Percentiles rank a stretch among this genome's conserved stretches.
Conservation (phyloP, 1,139 yeast species). For the Hemisphaericaspora subhashii region DNA sequence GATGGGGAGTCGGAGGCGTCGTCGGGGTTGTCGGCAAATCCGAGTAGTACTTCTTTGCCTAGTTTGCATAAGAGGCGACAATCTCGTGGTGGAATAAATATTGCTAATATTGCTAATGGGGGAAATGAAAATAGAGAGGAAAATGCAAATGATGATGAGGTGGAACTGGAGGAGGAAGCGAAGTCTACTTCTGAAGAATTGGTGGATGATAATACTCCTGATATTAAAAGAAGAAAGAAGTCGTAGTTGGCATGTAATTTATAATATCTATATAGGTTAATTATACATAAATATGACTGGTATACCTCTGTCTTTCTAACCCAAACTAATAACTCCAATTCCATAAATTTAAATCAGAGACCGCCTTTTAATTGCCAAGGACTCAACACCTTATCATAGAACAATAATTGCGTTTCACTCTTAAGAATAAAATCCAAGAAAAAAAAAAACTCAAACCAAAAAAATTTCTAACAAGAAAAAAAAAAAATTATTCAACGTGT, state of each 20-base stretch:
- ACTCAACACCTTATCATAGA: no score
- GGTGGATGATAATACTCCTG: background rate
- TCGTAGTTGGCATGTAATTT: background rate
- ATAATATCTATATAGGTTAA: background rate
- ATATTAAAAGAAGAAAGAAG: slow-evolving; percentile 4
- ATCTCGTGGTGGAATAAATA: slow-evolving; percentile 31
- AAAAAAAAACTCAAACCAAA: no score
- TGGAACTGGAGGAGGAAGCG: background rate
- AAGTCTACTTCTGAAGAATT: background rate
- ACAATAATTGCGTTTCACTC: no score
- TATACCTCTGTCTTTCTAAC: no score
- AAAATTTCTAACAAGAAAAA: no score
- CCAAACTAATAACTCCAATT: no score
- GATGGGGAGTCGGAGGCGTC: slow-evolving; percentile 16
- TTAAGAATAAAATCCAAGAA: no score
- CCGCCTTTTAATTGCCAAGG: no score
- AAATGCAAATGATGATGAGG: slow-evolving; percentile 4
- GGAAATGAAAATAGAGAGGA: slow-evolving; percentile 1
- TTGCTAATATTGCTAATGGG: slow-evolving; percentile 5
- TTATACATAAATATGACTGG: no score
- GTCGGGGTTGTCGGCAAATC: slow-evolving; percentile 10
- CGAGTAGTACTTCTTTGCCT: slow-evolving; percentile 11
- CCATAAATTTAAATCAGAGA: no score
- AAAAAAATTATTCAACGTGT: no score
- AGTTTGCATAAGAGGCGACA: slow-evolving; percentile 18